Base-by-base conservation (phyloP, 148 eudicot genomes). In the Dianthus caryophyllus region DNA sequence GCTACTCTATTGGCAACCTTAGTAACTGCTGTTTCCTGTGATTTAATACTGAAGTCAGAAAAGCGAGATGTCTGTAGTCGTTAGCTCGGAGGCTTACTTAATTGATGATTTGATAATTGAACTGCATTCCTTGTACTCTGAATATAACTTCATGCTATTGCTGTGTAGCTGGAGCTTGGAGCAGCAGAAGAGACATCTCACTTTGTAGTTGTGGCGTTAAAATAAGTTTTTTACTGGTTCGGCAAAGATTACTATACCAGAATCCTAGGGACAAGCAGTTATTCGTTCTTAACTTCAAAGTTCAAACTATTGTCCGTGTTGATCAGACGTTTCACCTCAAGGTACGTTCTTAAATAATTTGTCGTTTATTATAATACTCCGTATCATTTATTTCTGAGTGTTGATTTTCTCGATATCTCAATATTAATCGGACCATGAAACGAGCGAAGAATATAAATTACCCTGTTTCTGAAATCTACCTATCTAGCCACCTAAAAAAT, bases 231-330 rank as follows among this genome's bases (percentile, higher is more conserved):
- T 84, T 20, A 84, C 90, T 14, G 97, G 92, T 52, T 89, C 84
- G 38, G 95, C 98, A 73, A 85, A 93, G 67, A 75, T 80, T 62
- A 89, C 38, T 33, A 87, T 58, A 90, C 44, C 67, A 77, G 46
- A 38, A 71, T 88, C 25, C 88, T 84, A 39, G 82, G 61, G 49
- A 88, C 44, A 59, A 53, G 24, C 64, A 31, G 20, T 87, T 48
- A 33, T 7, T 7, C 38, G n/a, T n/a, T n/a, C n/a, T n/a, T n/a
- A 89, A 51, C 7, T 77, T 87, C 54, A 94, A 91, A 21, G 96
- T 90, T 54, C 87, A 96, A 9, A 86, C 94, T 61, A 90, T 80
- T 47, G 96, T 90, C 72, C 88, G 96, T 80, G 88, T 90, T 82
- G 72, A 93, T 81, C 30, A 94, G 96, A 65, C 88, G 96, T 79